Conservation (phyloP, 176 grass and related monocot species). For the Avena atlantica region DNA sequence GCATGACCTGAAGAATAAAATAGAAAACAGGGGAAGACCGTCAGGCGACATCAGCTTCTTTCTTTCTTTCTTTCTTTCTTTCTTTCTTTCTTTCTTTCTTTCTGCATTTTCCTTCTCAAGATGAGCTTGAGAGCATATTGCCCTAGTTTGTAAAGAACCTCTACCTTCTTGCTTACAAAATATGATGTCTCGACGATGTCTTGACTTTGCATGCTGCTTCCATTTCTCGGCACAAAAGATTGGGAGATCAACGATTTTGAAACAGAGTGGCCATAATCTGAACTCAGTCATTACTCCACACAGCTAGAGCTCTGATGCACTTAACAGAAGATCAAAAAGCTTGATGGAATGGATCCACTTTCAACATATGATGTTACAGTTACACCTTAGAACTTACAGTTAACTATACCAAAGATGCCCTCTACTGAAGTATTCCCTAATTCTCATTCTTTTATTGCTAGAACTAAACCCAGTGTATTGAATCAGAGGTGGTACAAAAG, state of each 20-base stretch:
- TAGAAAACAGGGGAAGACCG: no score
- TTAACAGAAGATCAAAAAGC: neutral
- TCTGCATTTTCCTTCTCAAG: neutral
- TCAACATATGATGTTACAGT: neutral
- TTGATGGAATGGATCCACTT: neutral
- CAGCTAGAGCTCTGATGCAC: neutral
- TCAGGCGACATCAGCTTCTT: no score
- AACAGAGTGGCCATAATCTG: neutral
- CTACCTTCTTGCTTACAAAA: neutral
- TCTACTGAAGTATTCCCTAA: constrained; percentile 21
- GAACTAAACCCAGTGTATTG: neutral
- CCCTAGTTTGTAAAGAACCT: neutral
- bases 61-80: no score
- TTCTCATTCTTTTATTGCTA: constrained; percentile 19
- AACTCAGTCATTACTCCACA: neutral
- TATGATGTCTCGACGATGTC: neutral
- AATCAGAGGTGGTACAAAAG: neutral
- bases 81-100: no score
- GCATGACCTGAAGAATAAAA: no score
- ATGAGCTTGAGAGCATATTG: neutral
- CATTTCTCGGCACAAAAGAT: neutral
- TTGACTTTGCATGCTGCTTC: neutral
- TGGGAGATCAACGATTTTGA: neutral
- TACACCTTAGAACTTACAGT: neutral
- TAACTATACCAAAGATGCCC: constrained; percentile 16